Conservation (phyloP, 441 rosid species). For the Daphne laureola region DNA sequence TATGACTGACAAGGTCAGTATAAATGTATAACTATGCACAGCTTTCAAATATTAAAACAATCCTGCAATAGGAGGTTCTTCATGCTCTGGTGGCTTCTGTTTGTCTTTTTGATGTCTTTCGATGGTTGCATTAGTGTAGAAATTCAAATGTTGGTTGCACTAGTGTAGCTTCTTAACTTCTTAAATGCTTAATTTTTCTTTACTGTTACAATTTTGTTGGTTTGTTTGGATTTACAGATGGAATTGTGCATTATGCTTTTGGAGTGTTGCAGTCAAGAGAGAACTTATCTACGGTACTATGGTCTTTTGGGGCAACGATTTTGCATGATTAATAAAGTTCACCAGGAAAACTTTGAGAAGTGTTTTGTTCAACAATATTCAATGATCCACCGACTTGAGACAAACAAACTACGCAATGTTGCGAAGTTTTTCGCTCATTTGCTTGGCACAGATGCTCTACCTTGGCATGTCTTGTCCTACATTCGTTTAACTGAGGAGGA, state of each 20-base stretch:
- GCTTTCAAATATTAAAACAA: too few species aligned
- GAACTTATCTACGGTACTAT: constrained; percentile 81
- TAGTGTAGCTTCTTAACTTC: too few species aligned
- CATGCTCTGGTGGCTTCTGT: too few species aligned
- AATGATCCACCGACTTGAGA: constrained; percentile 88
- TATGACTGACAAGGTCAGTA: too few species aligned
- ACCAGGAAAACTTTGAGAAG: constrained; percentile 81
- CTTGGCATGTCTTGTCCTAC: constrained; percentile 84
- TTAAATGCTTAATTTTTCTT: background rate
- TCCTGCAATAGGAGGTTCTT: too few species aligned
- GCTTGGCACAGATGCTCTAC: constrained; percentile 78
- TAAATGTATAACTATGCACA: too few species aligned
- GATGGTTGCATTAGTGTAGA: too few species aligned
- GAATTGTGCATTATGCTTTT: constrained; percentile 83
- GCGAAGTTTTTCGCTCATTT: constrained; percentile 92
- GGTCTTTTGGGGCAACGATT: constrained; percentile 90
- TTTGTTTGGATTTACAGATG: constrained; percentile 46
- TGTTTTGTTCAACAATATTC: constrained; percentile 87
- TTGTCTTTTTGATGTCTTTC: too few species aligned
- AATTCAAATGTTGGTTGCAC: too few species aligned
- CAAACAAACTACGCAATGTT: constrained; percentile 77
- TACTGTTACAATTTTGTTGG: background rate
- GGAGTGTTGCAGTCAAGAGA: constrained; percentile 95
- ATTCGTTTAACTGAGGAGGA: constrained; percentile 85
- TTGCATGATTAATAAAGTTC: constrained; percentile 80